These are phyloP conservation scores for Xylariaceae sp. DNA, from an alignment of 2,329 filamentous ascomycete species.

Conservation along the genomic window DNA sequence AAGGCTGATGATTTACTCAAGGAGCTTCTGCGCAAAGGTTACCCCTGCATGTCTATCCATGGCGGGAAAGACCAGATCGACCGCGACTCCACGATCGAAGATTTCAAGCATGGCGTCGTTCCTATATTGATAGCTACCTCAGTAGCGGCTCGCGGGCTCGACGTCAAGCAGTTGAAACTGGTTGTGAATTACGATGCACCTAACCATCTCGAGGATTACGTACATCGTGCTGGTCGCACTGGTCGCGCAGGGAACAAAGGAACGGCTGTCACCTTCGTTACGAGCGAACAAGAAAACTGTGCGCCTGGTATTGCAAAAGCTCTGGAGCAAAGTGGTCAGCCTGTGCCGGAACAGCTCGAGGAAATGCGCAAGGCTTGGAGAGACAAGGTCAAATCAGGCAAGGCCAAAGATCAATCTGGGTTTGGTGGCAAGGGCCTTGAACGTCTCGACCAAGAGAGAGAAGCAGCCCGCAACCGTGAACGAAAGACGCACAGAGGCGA, in stretches of 20 bases:
- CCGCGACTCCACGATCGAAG: slow-evolving; percentile 83
- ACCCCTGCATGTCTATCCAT: slow-evolving; percentile 89
- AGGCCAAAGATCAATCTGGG: slow-evolving; percentile 82
- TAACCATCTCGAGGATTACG: slow-evolving; percentile 94
- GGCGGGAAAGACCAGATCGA: slow-evolving; percentile 93
- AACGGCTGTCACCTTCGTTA: slow-evolving; percentile 91
- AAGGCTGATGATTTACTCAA: slow-evolving; percentile 77
- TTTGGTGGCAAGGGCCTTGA: slow-evolving; percentile 96
- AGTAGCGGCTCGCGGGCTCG: slow-evolving; percentile 88
- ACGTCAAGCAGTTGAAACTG: slow-evolving; percentile 92
- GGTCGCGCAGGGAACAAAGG: slow-evolving; percentile 92
- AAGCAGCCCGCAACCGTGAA: slow-evolving; percentile 80
- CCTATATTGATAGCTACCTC: slow-evolving; percentile 93
- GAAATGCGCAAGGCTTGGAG: slow-evolving; percentile 70
- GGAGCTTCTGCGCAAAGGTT: slow-evolving; percentile 77
- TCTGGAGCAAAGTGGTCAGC: slow-evolving; percentile 83
- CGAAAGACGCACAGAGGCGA: slow-evolving; percentile 87
- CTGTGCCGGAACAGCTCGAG: slow-evolving; percentile 65
- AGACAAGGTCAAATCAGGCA: slow-evolving; percentile 88
- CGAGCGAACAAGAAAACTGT: slow-evolving; percentile 86
- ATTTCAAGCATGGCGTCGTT: slow-evolving; percentile 88
- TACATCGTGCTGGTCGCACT: slow-evolving; percentile 89
- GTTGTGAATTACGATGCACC: slow-evolving; percentile 95
- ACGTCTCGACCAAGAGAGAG: slow-evolving; percentile 83
- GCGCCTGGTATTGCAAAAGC: slow-evolving; percentile 86